Evolutionary conservation across 306 rosid genomes (phyloP).

Genomic region (Carpinus fangiana): DNA sequence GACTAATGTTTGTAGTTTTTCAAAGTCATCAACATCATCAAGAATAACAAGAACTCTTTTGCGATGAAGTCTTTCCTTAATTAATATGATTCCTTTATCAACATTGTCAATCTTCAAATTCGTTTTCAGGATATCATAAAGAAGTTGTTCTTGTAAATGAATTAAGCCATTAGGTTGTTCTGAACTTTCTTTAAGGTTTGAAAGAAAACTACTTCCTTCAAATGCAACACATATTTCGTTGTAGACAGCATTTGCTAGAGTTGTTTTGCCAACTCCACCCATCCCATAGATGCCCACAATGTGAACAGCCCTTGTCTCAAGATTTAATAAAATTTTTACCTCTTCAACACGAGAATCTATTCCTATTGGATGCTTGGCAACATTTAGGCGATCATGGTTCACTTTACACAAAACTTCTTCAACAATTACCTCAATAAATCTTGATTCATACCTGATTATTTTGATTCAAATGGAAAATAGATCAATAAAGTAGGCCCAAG

Average conservation of each 20-base stretch:
- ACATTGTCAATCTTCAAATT: not conserved
- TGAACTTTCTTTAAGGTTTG: conserved; percentile 1
- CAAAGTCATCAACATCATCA: conserved; percentile 8
- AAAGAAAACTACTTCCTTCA: conserved; percentile 12
- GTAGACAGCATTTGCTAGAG: too few species aligned
- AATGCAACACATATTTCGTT: not conserved
- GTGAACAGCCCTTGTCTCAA: too few species aligned
- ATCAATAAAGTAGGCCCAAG: too few species aligned
- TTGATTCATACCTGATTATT: conserved; percentile 13
- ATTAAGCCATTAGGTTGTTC: not conserved
- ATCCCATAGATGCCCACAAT: too few species aligned
- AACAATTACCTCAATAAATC: conserved; percentile 6
- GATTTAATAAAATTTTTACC: too few species aligned
- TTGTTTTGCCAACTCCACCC: too few species aligned
- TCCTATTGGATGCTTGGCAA: conserved; percentile 22
- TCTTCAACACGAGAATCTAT: not conserved
- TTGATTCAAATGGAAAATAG: not conserved
- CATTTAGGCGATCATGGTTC: not conserved
- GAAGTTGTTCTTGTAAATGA: conserved; percentile 26
- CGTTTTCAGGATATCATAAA: conserved; percentile 2
- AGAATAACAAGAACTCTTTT: conserved; percentile 15
- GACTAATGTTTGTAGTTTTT: conserved; percentile 2
- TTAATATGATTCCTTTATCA: not conserved
- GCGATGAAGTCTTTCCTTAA: conserved; percentile 10
- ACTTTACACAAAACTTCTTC: not conserved